Evolutionary conservation across 2,329 filamentous ascomycete genomes (phyloP), one percentile per base, ranked within the genome.

Genomic region (Colletotrichum sp.): DNA sequence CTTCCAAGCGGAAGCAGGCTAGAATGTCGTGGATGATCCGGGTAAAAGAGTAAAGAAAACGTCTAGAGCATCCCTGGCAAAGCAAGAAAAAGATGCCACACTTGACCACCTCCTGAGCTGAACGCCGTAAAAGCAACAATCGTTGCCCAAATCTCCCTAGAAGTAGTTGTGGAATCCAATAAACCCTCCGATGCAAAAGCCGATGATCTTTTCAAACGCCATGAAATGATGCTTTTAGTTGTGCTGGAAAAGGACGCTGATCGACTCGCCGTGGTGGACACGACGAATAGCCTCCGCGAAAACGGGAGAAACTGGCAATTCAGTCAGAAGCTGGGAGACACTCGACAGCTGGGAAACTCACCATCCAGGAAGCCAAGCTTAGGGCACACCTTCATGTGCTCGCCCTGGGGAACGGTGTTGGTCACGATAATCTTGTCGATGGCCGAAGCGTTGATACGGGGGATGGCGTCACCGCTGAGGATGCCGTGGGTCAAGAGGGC

Each of bases 221-320:
- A 32, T 67, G 34, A 64, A 63, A 68, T 76, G 67, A 75, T 72
- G 68, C 67, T 75, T 77, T 77, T 76, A 78, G 75, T 78, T 77
- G 68, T 77, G 76, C 64, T 78, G 77, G 75, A 99, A 99, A 68
- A 99, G 90, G 77, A 97, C 95, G 84, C 96, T 98, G 86, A 99
- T 98, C 82, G 95, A 98, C 88, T 99, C 97, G 81, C 97, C 97
- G 85, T 99, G 96, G 86, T 99, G 97, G 75, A 99, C 96, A 78
- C 97, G 93, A 78, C 97, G 94, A 80, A 99, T 98, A 67, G 97
- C 95, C 90, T 99, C 96, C 75, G 95, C 96, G 84, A 99, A 98
- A 74, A 98, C 93, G 79, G 95, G 93, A 70, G 95, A 95, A 76
- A 99, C 79, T 80, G 63, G 13, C 16, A 36, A 18, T 59, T 69